phyloP scores from a whole-genome alignment of 371 early-diverging fungal genomes.

The Mucor sp. region DNA sequence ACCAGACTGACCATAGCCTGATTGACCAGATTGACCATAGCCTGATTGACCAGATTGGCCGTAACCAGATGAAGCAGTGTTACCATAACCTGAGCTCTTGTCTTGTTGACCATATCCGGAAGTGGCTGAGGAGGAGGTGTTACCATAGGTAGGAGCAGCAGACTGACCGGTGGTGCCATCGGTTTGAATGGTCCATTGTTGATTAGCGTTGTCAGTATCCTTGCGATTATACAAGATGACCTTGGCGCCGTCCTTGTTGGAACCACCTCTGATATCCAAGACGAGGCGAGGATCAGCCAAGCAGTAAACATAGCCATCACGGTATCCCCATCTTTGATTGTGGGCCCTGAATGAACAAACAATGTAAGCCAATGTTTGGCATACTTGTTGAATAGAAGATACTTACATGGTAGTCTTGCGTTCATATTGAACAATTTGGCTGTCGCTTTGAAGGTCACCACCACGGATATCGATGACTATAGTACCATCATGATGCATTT shows the following conservation, averaged over 20 bases:
- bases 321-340: conserved; percentile 48
- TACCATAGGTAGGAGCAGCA: neutral
- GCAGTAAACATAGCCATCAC: conserved; percentile 45
- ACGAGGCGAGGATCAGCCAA: conserved; percentile 48
- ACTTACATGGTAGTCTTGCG: conserved; percentile 47
- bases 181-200: conserved; percentile 43
- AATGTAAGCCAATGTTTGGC: neutral
- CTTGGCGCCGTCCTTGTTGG: conserved; percentile 18
- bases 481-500: neutral
- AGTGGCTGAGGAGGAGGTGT: neutral
- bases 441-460: conserved; percentile 38
- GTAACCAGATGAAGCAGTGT: neutral
- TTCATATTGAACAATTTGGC: conserved; percentile 34
- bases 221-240: conserved; percentile 20
- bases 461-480: conserved; percentile 53
- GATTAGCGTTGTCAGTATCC: conserved; percentile 30
- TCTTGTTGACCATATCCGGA: neutral
- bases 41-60: too few relatives aligned
- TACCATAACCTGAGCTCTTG: neutral
- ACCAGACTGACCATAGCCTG: too few relatives aligned
- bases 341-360: conserved; percentile 29
- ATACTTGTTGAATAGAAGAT: neutral
- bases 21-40: too few relatives aligned
- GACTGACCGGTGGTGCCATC: neutral
- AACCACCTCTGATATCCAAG: conserved; percentile 34